These are phyloP conservation scores for Suillus luteus DNA, from an alignment of 768 basidiomycete species.

Conservation along the genomic window DNA sequence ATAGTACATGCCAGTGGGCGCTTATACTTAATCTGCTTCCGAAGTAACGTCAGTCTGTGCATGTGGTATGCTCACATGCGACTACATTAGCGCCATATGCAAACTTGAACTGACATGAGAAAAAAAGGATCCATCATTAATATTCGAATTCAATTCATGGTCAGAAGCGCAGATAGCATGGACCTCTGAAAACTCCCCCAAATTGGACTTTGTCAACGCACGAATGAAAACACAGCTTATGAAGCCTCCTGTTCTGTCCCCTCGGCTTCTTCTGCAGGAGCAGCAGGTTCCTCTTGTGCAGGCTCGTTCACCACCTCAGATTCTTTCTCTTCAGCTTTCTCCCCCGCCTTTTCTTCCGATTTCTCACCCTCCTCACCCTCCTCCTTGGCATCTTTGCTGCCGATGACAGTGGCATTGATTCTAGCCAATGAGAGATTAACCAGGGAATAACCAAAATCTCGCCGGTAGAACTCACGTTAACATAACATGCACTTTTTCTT, in stretches of 20 bases:
- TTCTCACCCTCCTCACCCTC: slow-evolving; percentile 37
- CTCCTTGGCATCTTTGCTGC: slow-evolving; percentile 59
- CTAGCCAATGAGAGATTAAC: slow-evolving; percentile 36
- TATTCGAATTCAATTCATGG: background rate
- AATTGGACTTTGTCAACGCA: background rate
- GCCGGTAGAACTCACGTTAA: slow-evolving; percentile 56
- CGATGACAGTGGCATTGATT: slow-evolving; percentile 75
- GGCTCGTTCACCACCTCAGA: slow-evolving; percentile 24
- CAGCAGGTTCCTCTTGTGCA: slow-evolving; percentile 21
- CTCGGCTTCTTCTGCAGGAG: slow-evolving; percentile 19
- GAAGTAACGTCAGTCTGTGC: background rate
- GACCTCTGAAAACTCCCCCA: background rate
- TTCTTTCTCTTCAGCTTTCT: slow-evolving; percentile 30
- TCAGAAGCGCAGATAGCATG: background rate
- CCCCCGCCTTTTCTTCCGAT: slow-evolving; percentile 25
- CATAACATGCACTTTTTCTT: slow-evolving; percentile 72
- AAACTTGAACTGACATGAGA: slow-evolving; percentile 3
- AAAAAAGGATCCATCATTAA: background rate
- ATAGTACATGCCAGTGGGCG: background rate
- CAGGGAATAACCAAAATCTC: background rate
- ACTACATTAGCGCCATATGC: background rate
- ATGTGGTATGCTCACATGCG: background rate
- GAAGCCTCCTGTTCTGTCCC: slow-evolving; percentile 12
- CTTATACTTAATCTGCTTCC: background rate
- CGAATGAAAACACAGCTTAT: slow-evolving; percentile 9